Evolutionary conservation across 169 alveolate genomes (phyloP).

Genomic region (Miamiensis avidus): DNA sequence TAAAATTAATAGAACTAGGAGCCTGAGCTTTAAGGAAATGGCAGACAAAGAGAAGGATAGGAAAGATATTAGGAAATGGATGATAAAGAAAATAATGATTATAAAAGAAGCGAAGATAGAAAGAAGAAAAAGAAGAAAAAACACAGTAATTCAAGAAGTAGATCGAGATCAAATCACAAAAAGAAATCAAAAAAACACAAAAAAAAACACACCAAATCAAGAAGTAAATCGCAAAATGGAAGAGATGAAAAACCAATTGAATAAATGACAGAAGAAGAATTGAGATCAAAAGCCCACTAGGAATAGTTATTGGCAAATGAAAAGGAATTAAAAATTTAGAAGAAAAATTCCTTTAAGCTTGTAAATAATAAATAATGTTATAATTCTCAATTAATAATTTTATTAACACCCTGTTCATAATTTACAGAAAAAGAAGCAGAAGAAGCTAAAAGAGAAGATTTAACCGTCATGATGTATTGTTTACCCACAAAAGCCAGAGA

Average conservation of each 20-base stretch:
- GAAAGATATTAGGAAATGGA: no score
- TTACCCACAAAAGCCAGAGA: slow-evolving; percentile 94
- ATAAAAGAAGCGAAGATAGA: neutral
- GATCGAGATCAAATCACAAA: slow-evolving; percentile 16
- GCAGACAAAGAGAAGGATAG: no score
- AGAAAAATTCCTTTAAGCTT: slow-evolving; percentile 7
- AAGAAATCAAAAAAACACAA: slow-evolving; percentile 20
- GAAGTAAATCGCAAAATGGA: slow-evolving; percentile 5
- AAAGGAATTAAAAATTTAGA: neutral
- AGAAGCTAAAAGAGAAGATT: slow-evolving; percentile 97
- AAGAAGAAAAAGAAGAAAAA: slow-evolving; percentile 30
- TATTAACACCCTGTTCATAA: neutral
- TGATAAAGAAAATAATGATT: neutral
- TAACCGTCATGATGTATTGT: slow-evolving; percentile 95
- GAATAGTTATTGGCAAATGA: neutral
- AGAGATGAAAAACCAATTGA: slow-evolving; percentile 13
- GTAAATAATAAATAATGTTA: neutral
- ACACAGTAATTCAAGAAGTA: slow-evolving; percentile 13
- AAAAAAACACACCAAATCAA: slow-evolving; percentile 1
- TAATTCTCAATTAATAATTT: neutral
- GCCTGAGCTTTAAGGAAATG: no score
- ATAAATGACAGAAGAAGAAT: neutral
- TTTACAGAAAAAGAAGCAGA: slow-evolving; percentile 87
- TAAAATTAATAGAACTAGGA: no score
- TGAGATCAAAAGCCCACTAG: neutral